Base-by-base conservation (phyloP, 2,329 filamentous ascomycete genomes). In the Aspergillus puulaauensis region DNA sequence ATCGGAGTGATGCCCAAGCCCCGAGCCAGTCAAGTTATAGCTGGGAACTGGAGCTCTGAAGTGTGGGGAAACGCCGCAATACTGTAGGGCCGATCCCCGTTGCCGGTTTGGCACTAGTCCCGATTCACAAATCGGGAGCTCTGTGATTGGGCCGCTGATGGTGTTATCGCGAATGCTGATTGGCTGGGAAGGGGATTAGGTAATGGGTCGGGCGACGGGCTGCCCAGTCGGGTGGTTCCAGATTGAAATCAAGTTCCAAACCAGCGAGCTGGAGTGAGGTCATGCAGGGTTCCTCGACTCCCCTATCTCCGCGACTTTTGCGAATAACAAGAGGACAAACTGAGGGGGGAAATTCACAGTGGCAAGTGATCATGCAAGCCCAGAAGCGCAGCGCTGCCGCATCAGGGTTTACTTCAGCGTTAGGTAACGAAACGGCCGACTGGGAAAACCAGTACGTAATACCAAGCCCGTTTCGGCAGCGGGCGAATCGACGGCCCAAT, bases 391-490 rank as follows among this genome's bases (percentile, higher is more conserved):
- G 35, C 12, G 35, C 35, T 6, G 35, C 35, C 35, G 35, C 35
- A 37, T 14, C 12, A 44, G 15, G n/a, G 9, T 50, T 54, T 58
- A 54, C 51, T 44, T 51, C 51, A 54, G 19, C 19, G 56, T 58
- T 58, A 54, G 50, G 56, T 58, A 58, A 57, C 54, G 46, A 19
- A 49, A 54, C 21, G 40, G 40, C 39, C 21, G 12, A 11, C 27
- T 9, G n/a, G 9, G 40, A 37, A 59, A 58, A 54, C 46, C 61
- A 63, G 66, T 72, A 73, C 70, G 71, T 74, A 74, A 74, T 73
- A 62, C 57, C 51, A 66, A 60, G 61, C 59, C 58, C 58, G 49
- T 56, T 43, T 55, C 58, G 58, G 61, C 59, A 58, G 54, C 56
- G 46, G 61, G 48, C 59, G 59, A 51, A 51, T 37, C 44, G 27